A percentile compares a stretch with the other conserved stretches of the same genome.
These are phyloP conservation scores for Haplographium delicatum DNA, from an alignment of 495 filamentous ascomycete species.

Conservation along the genomic window DNA sequence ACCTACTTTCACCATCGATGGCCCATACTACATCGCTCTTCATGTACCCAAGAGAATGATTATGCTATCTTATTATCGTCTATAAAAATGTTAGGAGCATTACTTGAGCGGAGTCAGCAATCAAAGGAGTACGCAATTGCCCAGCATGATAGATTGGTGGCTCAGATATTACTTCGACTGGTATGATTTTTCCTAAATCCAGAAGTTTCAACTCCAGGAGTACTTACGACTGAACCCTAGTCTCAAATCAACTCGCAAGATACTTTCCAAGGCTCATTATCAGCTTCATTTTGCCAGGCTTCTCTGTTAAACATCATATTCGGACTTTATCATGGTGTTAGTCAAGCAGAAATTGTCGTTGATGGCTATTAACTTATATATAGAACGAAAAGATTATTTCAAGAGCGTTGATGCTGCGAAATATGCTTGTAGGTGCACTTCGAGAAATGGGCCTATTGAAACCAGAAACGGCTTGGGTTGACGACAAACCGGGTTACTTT, in stretches of 20 bases:
- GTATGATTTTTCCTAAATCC: constrained; percentile 2
- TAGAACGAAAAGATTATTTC: constrained; percentile 14
- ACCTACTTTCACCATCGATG: constrained; percentile 21
- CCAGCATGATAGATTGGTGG: constrained; percentile 7
- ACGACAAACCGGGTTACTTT: constrained; percentile 23
- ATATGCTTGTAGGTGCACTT: constrained; percentile 15
- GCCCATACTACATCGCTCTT: constrained; percentile 17
- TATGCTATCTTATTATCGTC: background rate
- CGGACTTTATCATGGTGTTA: constrained; percentile 20
- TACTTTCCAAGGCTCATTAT: constrained; percentile 4
- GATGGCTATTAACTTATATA: background rate
- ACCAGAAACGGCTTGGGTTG: constrained; percentile 6
- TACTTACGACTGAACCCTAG: background rate
- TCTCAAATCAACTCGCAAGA: constrained; percentile 9
- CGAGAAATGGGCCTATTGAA: constrained; percentile 23
- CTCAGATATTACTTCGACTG: constrained; percentile 1
- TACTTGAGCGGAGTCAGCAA: constrained; percentile 9
- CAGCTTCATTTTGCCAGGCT: constrained; percentile 10
- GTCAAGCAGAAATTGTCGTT: background rate
- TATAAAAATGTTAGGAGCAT: constrained; percentile 24
- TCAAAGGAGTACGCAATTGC: constrained; percentile 12
- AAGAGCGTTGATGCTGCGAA: constrained; percentile 4
- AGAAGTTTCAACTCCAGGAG: background rate
- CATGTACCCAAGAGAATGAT: background rate
- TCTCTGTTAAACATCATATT: constrained; percentile 20